phyloP scores from a whole-genome alignment of 345 rosid genomes.

The Sonneratia caseolaris region DNA sequence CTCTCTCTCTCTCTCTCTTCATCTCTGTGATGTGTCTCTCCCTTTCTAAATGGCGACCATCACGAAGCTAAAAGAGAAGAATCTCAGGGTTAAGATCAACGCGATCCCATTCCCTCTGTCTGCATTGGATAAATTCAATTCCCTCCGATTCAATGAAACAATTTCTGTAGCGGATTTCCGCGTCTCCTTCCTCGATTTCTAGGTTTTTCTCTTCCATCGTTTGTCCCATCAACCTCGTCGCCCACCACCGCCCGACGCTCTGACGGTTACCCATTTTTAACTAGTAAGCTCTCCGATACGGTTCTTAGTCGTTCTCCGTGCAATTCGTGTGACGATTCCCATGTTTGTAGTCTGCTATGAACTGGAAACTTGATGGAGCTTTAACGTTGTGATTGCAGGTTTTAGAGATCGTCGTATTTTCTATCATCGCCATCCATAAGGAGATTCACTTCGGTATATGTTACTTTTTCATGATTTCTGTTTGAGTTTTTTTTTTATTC shows the following conservation, averaged over 20 bases:
- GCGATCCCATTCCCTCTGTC: neutral
- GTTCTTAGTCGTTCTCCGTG: neutral
- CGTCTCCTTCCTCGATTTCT: neutral
- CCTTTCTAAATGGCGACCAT: neutral
- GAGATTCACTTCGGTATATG: neutral
- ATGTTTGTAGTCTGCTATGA: neutral
- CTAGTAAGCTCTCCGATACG: neutral
- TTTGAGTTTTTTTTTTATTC: neutral
- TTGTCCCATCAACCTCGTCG: neutral
- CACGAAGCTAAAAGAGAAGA: conserved; percentile 1
- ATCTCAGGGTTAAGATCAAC: neutral
- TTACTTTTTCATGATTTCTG: neutral
- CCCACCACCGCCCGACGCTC: neutral
- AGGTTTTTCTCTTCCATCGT: neutral
- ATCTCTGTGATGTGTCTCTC: neutral
- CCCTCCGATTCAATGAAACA: neutral
- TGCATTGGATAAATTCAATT: neutral
- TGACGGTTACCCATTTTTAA: neutral
- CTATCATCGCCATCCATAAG: neutral
- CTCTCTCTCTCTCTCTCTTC: neutral
- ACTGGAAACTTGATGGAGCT: neutral
- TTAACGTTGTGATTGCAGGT: neutral
- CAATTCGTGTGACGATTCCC: neutral
- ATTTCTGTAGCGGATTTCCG: neutral
- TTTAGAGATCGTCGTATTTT: neutral